Conservation (phyloP, 2,329 filamentous ascomycete species). For the Claviceps sp. region DNA sequence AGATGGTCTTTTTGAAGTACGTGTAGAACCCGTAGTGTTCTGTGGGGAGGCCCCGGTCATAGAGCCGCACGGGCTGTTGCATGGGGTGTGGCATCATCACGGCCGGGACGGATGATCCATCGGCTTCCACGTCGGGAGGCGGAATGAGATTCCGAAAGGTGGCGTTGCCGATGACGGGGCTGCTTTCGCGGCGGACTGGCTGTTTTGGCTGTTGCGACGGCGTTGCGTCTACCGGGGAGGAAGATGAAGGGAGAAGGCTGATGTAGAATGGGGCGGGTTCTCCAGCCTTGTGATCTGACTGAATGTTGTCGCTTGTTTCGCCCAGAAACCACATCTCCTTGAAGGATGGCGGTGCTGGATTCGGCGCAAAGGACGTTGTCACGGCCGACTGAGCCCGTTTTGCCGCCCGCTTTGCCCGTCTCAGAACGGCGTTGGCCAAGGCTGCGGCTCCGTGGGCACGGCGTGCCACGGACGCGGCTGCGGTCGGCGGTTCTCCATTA, state of each 20-base stretch:
- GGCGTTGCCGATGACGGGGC: constrained; percentile 11
- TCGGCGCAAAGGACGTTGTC: constrained; percentile 28
- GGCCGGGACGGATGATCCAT: constrained; percentile 62
- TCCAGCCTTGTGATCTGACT: constrained; percentile 55
- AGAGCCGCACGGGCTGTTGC: constrained; percentile 73
- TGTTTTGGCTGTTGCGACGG: no score
- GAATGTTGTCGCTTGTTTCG: constrained; percentile 67
- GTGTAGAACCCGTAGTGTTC: constrained; percentile 94
- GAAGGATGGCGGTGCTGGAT: constrained; percentile 44
- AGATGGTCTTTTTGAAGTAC: constrained; percentile 80
- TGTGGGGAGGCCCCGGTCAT: constrained; percentile 62
- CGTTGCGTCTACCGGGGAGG: no score
- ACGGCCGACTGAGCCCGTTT: background rate
- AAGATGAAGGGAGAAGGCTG: constrained; percentile 44
- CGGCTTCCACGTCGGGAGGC: constrained; percentile 43
- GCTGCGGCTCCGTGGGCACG: constrained; percentile 14
- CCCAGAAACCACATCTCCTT: constrained; percentile 71
- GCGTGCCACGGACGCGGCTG: constrained; percentile 11
- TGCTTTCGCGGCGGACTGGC: constrained; percentile 9
- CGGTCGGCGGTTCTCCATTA: constrained; percentile 21
- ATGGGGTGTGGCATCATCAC: constrained; percentile 56
- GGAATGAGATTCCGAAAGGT: constrained; percentile 40
- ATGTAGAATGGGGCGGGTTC: constrained; percentile 86
- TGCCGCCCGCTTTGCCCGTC: constrained; percentile 8
- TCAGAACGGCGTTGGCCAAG: constrained; percentile 13